phyloP scores from a whole-genome alignment of 2,329 filamentous ascomycete species.

The Calonectria hawksworthii region DNA sequence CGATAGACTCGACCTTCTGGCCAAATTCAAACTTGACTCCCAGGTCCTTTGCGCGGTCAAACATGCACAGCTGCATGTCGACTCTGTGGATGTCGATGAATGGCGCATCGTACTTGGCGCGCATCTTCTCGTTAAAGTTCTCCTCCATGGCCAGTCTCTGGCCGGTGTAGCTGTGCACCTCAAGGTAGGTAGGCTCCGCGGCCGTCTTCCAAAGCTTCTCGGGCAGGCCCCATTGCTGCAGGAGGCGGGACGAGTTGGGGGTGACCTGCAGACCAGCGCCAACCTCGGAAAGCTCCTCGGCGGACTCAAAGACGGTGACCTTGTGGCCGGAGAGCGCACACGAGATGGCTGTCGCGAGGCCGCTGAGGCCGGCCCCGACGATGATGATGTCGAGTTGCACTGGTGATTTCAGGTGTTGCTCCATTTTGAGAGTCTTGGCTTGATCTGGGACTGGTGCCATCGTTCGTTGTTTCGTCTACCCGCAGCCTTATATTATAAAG shows the following conservation, averaged over 20 bases:
- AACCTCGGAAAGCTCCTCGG: conserved; percentile 57
- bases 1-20: conserved; percentile 60
- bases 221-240: conserved; percentile 65
- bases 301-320: conserved; percentile 59
- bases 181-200: conserved; percentile 61
- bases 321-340: conserved; percentile 54
- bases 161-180: conserved; percentile 67
- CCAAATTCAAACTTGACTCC: conserved; percentile 66
- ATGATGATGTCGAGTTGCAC: conserved; percentile 54
- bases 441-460: not conserved
- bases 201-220: conserved; percentile 55
- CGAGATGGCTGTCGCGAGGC: conserved; percentile 56
- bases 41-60: conserved; percentile 63
- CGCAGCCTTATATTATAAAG: not conserved
- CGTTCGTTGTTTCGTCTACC: not conserved
- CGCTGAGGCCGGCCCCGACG: conserved; percentile 59
- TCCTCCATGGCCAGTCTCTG: conserved; percentile 63
- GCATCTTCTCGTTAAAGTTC: conserved; percentile 66
- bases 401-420: conserved; percentile 14
- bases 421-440: conserved; percentile 9
- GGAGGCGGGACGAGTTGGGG: conserved; percentile 63
- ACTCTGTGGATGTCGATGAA: conserved; percentile 74
- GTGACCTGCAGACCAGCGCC: conserved; percentile 69
- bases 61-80: conserved; percentile 70
- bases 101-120: conserved; percentile 67